Evolutionary conservation across 768 basidiomycete species (phyloP), one percentile per base, ranked within the genome.

Genomic region (Suillus luteus): DNA sequence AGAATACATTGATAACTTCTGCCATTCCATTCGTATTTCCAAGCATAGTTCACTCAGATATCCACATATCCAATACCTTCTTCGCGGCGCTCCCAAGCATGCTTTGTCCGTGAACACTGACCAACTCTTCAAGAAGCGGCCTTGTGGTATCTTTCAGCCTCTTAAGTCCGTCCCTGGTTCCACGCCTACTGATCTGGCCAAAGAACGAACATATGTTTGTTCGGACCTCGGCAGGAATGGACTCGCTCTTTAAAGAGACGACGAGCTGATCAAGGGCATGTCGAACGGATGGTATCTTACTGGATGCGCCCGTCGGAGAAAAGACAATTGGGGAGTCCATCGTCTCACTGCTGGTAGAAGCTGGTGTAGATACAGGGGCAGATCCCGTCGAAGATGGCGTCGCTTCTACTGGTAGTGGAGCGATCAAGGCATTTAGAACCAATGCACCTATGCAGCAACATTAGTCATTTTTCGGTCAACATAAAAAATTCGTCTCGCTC

Each of bases 141-240:
- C 78, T 74, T 31, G 84, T 77, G 51, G 75, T 75, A 6, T 82
- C 83, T 73, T 87, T 86, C 60, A 92, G 70, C 40, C 73, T 76
- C 31, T 76, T 74, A 62, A 86, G 72, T 37, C 83, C 80, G 5
- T 82, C 81, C 8, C 81, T 82, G 10, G 82, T 72, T 3, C 79
- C 76, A 69, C 86, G 81, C 67, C 82, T 83, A 40, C 83, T 83
- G 22, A 92, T 71, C 66, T 91, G 88, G 46, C 84, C 80, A 33
- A 95, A 75, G 64, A 95, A 81, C 8, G 88, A 84, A 71, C 91
- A 93, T 19, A 86, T 83, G 68, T 95, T 95, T 33, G 85, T 79
- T 55, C 91, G 85, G 63, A 95, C 85, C 77, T 94, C 93, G 22
- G 85, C 77, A n/a, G 89, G 89, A 69, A 87, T 55, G 37, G 66